These are phyloP conservation scores for Rhizophagus clarus DNA, from an alignment of 192 early-diverging fungal species.

Conservation along the genomic window DNA sequence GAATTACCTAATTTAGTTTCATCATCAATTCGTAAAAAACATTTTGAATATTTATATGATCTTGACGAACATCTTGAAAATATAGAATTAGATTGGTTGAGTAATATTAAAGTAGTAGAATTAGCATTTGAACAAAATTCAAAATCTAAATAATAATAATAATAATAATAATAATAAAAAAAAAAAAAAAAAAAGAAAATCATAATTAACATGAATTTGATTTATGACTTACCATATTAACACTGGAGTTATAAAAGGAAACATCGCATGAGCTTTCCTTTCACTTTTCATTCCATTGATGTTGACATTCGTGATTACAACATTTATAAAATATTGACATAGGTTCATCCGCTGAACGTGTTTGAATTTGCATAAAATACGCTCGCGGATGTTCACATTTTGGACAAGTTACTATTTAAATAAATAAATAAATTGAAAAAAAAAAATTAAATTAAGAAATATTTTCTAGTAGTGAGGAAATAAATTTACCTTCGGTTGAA, in stretches of 20 bases:
- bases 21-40: constrained; percentile 43
- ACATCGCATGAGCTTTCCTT: not conserved
- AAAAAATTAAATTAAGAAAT: not conserved
- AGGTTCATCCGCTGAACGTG: constrained; percentile 94
- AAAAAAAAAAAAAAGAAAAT: constrained; percentile 9
- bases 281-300: constrained; percentile 74
- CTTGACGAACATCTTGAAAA: constrained; percentile 75
- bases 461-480: not conserved
- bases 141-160: not conserved
- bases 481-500: constrained; percentile 56
- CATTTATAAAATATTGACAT: constrained; percentile 92
- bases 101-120: constrained; percentile 36
- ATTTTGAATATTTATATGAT: constrained; percentile 57
- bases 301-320: constrained; percentile 64
- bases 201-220: too few species aligned
- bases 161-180: too few species aligned
- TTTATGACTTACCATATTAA: too few species aligned
- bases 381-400: constrained; percentile 71
- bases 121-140: not conserved
- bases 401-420: constrained; percentile 59
- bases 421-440: not conserved
- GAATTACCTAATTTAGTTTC: constrained; percentile 33
- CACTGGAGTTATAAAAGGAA: too few species aligned
- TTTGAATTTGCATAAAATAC: constrained; percentile 90
- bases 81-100: constrained; percentile 63